Percentiles rank a stretch among this genome's conserved stretches.
These are phyloP conservation scores for Pythium brassicae DNA, from an alignment of 352 stramenopile species.

Conservation along the genomic window DNA sequence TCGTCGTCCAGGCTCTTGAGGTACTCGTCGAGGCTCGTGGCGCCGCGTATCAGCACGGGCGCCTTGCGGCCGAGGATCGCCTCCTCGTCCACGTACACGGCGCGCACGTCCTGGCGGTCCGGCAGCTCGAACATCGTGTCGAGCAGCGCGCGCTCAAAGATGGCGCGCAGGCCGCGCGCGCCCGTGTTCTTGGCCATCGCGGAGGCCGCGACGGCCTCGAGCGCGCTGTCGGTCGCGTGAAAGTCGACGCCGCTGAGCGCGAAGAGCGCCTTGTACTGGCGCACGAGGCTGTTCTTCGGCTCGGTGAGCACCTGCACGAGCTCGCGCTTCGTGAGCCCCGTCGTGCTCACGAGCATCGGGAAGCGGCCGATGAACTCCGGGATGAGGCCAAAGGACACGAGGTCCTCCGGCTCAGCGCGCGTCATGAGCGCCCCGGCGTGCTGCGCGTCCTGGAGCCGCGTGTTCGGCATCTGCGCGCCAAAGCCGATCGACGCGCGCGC, in stretches of 20 bases:
- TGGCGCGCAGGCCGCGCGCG: constrained; percentile 93
- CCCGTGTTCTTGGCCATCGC: constrained; percentile 94
- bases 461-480: constrained; percentile 91
- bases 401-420: constrained; percentile 93
- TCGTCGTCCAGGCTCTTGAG: constrained; percentile 68
- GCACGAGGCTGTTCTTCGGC: constrained; percentile 97
- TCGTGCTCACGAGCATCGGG: constrained; percentile 95
- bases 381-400: constrained; percentile 97
- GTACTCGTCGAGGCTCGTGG: constrained; percentile 67
- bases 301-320: constrained; percentile 96
- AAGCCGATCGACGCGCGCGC: constrained; percentile 96
- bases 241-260: constrained; percentile 96
- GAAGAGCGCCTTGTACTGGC: constrained; percentile 97
- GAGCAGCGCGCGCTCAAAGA: constrained; percentile 94
- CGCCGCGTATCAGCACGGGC: constrained; percentile 85
- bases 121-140: constrained; percentile 97
- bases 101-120: constrained; percentile 87
- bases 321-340: constrained; percentile 87
- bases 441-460: constrained; percentile 61
- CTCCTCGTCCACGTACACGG: constrained; percentile 92
- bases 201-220: constrained; percentile 92
- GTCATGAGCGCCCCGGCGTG: constrained; percentile 91
- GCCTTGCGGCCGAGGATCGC: constrained; percentile 87
- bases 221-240: constrained; percentile 91
- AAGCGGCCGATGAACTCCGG: constrained; percentile 98